phyloP scores from a whole-genome alignment of 2,329 filamentous ascomycete species.

The Diplodia seriata region DNA sequence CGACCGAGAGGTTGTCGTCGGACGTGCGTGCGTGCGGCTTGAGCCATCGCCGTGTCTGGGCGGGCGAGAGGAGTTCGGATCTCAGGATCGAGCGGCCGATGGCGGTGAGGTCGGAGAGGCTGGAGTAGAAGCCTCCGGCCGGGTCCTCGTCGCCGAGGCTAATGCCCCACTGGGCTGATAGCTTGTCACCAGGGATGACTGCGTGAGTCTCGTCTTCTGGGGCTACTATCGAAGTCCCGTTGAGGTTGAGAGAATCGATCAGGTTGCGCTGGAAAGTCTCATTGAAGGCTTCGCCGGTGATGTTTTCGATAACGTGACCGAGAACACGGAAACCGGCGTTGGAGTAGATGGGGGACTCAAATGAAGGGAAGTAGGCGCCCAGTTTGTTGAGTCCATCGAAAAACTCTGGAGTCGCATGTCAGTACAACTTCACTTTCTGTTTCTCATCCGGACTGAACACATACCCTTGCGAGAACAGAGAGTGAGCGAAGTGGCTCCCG shows the following conservation, averaged over 20 bases:
- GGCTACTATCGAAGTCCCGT: conserved; percentile 46
- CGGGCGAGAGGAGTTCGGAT: conserved; percentile 35
- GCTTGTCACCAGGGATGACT: conserved; percentile 45
- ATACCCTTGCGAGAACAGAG: background rate
- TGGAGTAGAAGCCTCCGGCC: conserved; percentile 41
- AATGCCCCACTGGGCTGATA: background rate
- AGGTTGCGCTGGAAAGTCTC: conserved; percentile 48
- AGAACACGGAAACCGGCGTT: conserved; percentile 48
- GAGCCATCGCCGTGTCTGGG: conserved; percentile 39
- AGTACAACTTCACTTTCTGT: background rate
- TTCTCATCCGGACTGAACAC: background rate
- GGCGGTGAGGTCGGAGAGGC: conserved; percentile 36
- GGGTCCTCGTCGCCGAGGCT: conserved; percentile 8
- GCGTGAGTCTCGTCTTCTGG: conserved; percentile 37
- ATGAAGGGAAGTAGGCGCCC: conserved; percentile 45
- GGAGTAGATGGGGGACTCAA: conserved; percentile 45
- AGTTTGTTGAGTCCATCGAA: conserved; percentile 44
- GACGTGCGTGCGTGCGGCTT: conserved; percentile 38
- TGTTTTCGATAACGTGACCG: conserved; percentile 50
- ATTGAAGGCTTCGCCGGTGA: conserved; percentile 48
- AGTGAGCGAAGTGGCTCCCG: background rate
- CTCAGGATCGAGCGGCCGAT: conserved; percentile 38
- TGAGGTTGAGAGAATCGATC: conserved; percentile 50
- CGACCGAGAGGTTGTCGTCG: conserved; percentile 35
- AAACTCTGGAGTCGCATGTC: conserved; percentile 42